Base-by-base conservation (phyloP, 2,329 filamentous ascomycete genomes). In the Diaporthe citri region DNA sequence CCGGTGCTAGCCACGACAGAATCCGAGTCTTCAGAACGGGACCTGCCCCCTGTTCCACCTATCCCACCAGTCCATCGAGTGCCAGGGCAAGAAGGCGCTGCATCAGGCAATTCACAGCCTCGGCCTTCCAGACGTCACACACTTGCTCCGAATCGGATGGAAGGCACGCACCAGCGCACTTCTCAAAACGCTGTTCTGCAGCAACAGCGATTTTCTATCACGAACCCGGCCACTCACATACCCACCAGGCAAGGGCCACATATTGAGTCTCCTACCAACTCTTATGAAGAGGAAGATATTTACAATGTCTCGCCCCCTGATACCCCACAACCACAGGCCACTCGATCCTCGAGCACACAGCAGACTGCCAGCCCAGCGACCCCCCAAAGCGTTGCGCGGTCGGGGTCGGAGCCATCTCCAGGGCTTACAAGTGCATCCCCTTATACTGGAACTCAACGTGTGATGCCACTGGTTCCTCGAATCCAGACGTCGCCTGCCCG, bases 291-390 rank as follows among this genome's bases (percentile, higher is more conserved):
- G 13, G 85, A 86, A 4, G 82, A 88, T 36, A 79, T 88, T 4
- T 89, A 89, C 78, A 84, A 87, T 74, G 86, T 85, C 6, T 87
- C 87, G 2, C 87, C 87, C 0, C 87, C 85, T 3, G 82, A 80
- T 15, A 87, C 86, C 0, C 87, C 87, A 6, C 76, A 77, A 9
- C 72, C 77, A 15, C 77, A 77, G 57, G 64, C 55, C 28, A 70
- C 73, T 46, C 43, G 52, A 70, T 17, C 69, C 70, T 5, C 76
- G 75, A 62, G 78, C 75, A 34, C 76, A 46, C 56, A 76, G 72
- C 55, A 69, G 66, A 41, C 74, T 72, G 62, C 79, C 31, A 67
- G 39, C 25, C 66, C 78, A 55, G 69, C 72, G 34, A 67, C 22
- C 15, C 48, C 60, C 13, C 62, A 48, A n/a, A 43, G 67, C 12